These are phyloP conservation scores for Kalanchoe fedtschenkoi DNA, from an alignment of 164 flowering plant species.

Conservation along the genomic window DNA sequence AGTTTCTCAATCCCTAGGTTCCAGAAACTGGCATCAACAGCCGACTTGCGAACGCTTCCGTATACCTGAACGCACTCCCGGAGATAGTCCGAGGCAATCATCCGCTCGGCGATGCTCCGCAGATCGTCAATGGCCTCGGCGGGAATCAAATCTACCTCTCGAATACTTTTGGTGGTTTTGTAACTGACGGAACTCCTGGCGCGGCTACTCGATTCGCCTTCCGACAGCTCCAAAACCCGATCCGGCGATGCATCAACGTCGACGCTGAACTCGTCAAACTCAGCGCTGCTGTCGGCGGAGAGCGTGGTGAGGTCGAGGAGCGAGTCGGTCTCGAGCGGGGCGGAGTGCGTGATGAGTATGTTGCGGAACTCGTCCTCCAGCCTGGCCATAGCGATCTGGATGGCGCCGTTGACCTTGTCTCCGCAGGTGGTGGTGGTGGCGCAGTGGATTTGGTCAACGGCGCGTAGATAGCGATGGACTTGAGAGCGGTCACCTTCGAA, in stretches of 20 bases:
- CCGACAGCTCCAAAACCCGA: constrained; percentile 6
- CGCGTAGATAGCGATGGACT: constrained; percentile 53
- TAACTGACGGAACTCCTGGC: constrained; percentile 23
- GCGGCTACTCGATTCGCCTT: constrained; percentile 11
- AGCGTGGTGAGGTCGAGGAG: constrained; percentile 18
- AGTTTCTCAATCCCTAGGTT: constrained; percentile 57
- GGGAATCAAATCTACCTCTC: constrained; percentile 62
- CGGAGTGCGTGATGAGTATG: constrained; percentile 44
- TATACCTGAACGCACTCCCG: constrained; percentile 81
- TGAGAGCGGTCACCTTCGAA: constrained; percentile 57
- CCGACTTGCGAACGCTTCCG: constrained; percentile 51
- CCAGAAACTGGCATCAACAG: constrained; percentile 47
- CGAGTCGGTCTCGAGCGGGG: constrained; percentile 39
- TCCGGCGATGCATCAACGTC: constrained; percentile 9
- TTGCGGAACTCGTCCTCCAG: constrained; percentile 87
- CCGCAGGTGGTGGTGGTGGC: constrained; percentile 16
- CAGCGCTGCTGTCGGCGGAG: constrained; percentile 5
- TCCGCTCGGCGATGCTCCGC: constrained; percentile 60
- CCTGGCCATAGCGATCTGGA: constrained; percentile 90
- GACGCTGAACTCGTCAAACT: neutral
- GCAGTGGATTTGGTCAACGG: constrained; percentile 71
- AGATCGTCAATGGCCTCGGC: constrained; percentile 51
- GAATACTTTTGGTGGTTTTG: constrained; percentile 50
- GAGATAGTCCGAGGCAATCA: constrained; percentile 59
- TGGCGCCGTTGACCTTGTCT: constrained; percentile 25